phyloP scores from a whole-genome alignment of 2,329 filamentous ascomycete genomes.

The Paraphaeosphaeria minitans region DNA sequence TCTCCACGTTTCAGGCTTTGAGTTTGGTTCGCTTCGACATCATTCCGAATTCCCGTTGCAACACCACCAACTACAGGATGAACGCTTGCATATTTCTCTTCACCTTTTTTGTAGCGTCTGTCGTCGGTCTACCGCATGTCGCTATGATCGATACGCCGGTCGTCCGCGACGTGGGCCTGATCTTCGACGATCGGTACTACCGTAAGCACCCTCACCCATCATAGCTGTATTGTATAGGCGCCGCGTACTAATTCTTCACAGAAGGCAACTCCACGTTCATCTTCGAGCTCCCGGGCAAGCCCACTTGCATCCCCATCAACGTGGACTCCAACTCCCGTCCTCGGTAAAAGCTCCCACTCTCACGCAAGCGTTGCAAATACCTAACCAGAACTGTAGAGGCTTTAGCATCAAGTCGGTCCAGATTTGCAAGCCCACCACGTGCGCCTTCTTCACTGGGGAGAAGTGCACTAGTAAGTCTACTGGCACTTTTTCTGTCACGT shows the following conservation, averaged over 20 bases:
- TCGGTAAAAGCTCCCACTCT: background rate
- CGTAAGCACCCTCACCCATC: background rate
- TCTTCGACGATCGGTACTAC: constrained; percentile 19
- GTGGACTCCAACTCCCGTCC: background rate
- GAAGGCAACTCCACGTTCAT: constrained; percentile 16
- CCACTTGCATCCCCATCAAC: constrained; percentile 19
- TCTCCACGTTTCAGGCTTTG: background rate
- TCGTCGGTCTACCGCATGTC: constrained; percentile 17
- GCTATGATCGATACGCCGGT: constrained; percentile 26
- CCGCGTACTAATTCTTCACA: background rate
- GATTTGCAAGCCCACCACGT: constrained; percentile 17
- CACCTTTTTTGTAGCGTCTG: background rate
- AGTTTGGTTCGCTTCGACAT: too few species aligned
- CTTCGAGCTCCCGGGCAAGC: constrained; percentile 16
- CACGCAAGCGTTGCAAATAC: background rate
- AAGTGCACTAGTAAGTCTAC: background rate
- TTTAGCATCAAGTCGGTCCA: constrained; percentile 13
- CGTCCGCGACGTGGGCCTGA: constrained; percentile 24
- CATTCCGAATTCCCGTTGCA: background rate
- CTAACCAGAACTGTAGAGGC: constrained; percentile 4
- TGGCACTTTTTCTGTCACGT: background rate
- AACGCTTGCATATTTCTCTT: background rate
- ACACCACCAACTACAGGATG: background rate
- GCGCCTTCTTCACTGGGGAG: constrained; percentile 18
- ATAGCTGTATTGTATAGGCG: too few species aligned